Conservation (phyloP, 2,329 filamentous ascomycete genomes). For the Malbranchea zuffiana region DNA sequence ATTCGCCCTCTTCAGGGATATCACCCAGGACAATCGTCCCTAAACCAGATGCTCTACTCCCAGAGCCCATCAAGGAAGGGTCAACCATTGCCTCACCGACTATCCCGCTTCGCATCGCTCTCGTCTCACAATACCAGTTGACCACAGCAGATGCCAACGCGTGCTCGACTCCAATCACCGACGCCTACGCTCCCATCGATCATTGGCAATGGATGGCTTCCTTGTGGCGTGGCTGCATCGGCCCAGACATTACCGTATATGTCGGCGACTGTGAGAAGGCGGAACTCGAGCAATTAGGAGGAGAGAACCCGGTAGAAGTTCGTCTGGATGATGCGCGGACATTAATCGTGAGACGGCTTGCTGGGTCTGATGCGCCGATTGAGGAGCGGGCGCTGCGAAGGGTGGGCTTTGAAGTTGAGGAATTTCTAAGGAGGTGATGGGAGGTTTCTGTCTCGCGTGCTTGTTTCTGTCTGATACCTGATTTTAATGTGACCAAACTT, state of each 20-base stretch:
- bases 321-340: slow-evolving; percentile 37
- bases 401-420: slow-evolving; percentile 76
- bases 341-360: slow-evolving; percentile 43
- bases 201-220: slow-evolving; percentile 98
- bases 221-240: slow-evolving; percentile 77
- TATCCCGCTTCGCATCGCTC: slow-evolving; percentile 52
- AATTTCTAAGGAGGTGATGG: slow-evolving; percentile 44
- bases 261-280: slow-evolving; percentile 33
- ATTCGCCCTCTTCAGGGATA: slow-evolving; percentile 17
- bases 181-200: slow-evolving; percentile 69
- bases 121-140: slow-evolving; percentile 71
- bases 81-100: slow-evolving; percentile 10
- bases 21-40: slow-evolving; percentile 28
- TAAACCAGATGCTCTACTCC: slow-evolving; percentile 20
- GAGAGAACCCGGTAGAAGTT: slow-evolving; percentile 45
- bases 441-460: too few species aligned
- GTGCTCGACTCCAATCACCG: slow-evolving; percentile 59
- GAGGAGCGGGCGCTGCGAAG: slow-evolving; percentile 62
- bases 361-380: slow-evolving; percentile 31
- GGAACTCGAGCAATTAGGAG: slow-evolving; percentile 33
- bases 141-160: slow-evolving; percentile 67
- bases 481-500: too few species aligned
- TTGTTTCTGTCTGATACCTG: too few species aligned
- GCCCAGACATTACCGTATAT: slow-evolving; percentile 53
- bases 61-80: too few species aligned